A percentile compares a stretch with the other conserved stretches of the same genome.
These are phyloP conservation scores for Penicillium sclerotigenum DNA, from an alignment of 2,329 filamentous ascomycete genomes.

Conservation along the genomic window DNA sequence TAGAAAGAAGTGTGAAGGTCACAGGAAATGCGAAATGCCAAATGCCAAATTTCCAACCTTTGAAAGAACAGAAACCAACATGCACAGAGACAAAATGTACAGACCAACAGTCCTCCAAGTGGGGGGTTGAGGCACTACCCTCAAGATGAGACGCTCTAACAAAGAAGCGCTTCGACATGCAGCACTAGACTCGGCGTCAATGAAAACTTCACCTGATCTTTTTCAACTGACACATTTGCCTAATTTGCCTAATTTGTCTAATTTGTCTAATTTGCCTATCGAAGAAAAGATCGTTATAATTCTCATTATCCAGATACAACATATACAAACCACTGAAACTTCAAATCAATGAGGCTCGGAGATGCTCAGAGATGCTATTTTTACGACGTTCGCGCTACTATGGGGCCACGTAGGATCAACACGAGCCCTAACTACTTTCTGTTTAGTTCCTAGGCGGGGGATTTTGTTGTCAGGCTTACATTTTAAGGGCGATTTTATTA, in stretches of 20 bases:
- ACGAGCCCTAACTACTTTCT: conserved; percentile 2
- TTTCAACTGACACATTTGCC: background rate
- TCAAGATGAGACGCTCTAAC: conserved; percentile 1
- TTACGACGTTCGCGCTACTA: background rate
- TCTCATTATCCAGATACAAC: too few relatives aligned
- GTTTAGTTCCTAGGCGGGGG: background rate
- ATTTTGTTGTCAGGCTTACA: background rate
- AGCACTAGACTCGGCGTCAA: conserved; percentile 1
- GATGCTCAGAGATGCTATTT: conserved; percentile 2
- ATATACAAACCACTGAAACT: background rate
- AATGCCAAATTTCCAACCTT: background rate
- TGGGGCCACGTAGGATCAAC: conserved; percentile 8
- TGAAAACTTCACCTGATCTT: background rate
- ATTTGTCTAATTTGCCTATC: too few relatives aligned
- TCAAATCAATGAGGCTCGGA: background rate
- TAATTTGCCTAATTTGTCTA: too few relatives aligned
- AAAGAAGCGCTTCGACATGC: conserved; percentile 2
- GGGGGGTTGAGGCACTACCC: conserved; percentile 6
- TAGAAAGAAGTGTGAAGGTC: background rate
- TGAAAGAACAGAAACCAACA: background rate
- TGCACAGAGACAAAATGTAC: background rate
- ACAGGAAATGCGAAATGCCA: background rate
- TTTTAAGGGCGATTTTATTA: background rate
- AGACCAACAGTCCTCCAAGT: background rate
- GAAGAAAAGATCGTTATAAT: too few relatives aligned